Conservation (phyloP, 1,139 yeast genomes). For the Debaryomycetaceae sp. region DNA sequence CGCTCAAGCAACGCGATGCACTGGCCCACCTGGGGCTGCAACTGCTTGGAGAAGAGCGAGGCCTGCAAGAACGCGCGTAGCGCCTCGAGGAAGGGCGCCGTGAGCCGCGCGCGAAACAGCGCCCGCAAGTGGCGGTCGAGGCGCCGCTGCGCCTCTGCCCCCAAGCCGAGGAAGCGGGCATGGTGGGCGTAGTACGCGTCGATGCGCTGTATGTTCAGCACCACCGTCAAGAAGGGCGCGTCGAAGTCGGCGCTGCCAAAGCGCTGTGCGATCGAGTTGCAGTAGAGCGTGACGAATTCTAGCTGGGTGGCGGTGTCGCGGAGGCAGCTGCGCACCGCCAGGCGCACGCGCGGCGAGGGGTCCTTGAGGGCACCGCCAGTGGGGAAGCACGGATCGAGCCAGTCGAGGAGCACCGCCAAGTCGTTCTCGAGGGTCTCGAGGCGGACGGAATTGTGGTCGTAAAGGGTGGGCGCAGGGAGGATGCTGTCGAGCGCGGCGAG, state of each 20-base stretch:
- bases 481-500: constrained; percentile 2
- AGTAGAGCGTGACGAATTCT: constrained; percentile 32
- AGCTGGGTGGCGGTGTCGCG: constrained; percentile 31
- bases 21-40: constrained; percentile 1
- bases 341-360: constrained; percentile 33
- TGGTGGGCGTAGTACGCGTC: constrained; percentile 16
- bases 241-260: constrained; percentile 6
- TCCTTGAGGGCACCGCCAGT: constrained; percentile 13
- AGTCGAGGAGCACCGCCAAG: constrained; percentile 31
- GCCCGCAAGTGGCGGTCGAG: no score
- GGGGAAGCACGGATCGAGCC: constrained; percentile 35
- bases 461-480: constrained; percentile 6
- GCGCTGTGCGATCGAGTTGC: constrained; percentile 23
- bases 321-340: constrained; percentile 36
- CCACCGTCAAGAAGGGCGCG: constrained; percentile 11
- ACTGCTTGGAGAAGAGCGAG: no score
- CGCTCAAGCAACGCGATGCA: constrained; percentile 6
- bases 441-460: constrained; percentile 6
- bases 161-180: no score
- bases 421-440: constrained; percentile 39
- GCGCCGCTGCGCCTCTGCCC: no score
- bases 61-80: no score
- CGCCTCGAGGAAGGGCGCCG: no score
- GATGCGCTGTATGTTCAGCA: constrained; percentile 15
- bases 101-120: no score